phyloP scores from a whole-genome alignment of 1,139 yeast genomes.

The Suhomyces atakaporum region DNA sequence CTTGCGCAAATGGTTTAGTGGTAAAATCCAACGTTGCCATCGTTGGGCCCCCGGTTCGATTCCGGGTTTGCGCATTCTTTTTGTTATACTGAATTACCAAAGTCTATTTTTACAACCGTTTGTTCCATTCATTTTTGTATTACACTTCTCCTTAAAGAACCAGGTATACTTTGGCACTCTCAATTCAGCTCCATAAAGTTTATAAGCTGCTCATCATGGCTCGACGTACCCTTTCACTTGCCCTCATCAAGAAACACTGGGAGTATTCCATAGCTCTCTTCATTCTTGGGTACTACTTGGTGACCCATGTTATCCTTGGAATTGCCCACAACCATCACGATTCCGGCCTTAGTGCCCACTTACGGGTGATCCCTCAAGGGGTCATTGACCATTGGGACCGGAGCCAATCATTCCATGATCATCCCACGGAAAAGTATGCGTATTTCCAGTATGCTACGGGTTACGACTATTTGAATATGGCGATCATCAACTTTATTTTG shows the following conservation, averaged over 20 bases:
- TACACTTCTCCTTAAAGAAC: neutral
- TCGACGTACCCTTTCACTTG: neutral
- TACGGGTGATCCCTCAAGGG: constrained; percentile 27
- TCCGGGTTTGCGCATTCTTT: constrained; percentile 21
- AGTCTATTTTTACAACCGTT: too few relatives aligned
- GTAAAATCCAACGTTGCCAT: constrained; percentile 24
- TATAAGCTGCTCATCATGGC: neutral
- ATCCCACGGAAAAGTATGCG: constrained; percentile 20
- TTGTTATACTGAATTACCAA: too few relatives aligned
- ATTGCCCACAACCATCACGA: constrained; percentile 16
- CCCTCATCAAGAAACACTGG: constrained; percentile 22
- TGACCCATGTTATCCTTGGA: constrained; percentile 17
- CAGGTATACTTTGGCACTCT: neutral
- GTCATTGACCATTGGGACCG: constrained; percentile 20
- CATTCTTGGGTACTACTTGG: constrained; percentile 24
- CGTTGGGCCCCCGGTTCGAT: constrained; percentile 25
- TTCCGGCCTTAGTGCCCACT: constrained; percentile 18
- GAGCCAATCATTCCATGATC: constrained; percentile 2
- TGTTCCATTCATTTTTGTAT: neutral
- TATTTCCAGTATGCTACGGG: constrained; percentile 43
- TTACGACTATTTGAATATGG: constrained; percentile 34
- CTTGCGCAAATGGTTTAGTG: constrained; percentile 22
- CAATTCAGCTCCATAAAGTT: neutral
- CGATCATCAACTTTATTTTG: constrained; percentile 32
- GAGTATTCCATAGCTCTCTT: constrained; percentile 28